Base-by-base conservation (phyloP, 75 land plant genomes). In the Pseudotsuga menziesii region DNA sequence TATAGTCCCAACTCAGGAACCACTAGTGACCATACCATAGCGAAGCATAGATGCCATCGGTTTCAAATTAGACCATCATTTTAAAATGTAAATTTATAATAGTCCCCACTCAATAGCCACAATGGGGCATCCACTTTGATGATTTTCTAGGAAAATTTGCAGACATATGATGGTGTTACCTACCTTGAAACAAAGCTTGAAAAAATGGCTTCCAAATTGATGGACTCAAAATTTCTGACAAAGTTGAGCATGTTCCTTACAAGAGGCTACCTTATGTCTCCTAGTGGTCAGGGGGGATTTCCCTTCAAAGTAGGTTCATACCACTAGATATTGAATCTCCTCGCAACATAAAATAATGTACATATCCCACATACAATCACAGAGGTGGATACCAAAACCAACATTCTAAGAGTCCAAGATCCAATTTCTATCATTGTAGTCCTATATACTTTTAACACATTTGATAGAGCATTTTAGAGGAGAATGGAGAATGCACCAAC, bases 221-320 rank as follows among this genome's bases (percentile, higher is more conserved):
- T 44, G 13, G 81, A 81, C 73, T 85, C 85, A 85, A 91, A 91
- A 41, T 91, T 89, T 23, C 78, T 55, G 29, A 89, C 85, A 72
- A 91, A 91, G 57, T 80, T 27, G 78, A 72, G 81, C 91, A 91
- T 91, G 81, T 91, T 88, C 2, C 96, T 91, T 56, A 93, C 57
- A 27, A 91, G 14, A 41, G 96, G 96, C 93, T 88, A 89, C 0
- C 93, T 93, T 78, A 91, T n/a, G 63, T 85, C 87, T 6, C 95
- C 95, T 12, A 92, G 92, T 13, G 95, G 95, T 0, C 0, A 1
- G 26, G 78, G 78, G 22, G 55, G 74, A 17, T 64, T 54, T 14
- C 57, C 44, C 32, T 70, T 70, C 29, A 78, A 12, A 6, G 26
- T 35, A 25, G 79, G 79, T 2, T 78, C 57, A 55, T 78, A 78